Percentiles rank a stretch among this genome's conserved stretches.
Conservation (phyloP, 192 early-diverging fungal species). For the Thoreauomyces humboldtii region DNA sequence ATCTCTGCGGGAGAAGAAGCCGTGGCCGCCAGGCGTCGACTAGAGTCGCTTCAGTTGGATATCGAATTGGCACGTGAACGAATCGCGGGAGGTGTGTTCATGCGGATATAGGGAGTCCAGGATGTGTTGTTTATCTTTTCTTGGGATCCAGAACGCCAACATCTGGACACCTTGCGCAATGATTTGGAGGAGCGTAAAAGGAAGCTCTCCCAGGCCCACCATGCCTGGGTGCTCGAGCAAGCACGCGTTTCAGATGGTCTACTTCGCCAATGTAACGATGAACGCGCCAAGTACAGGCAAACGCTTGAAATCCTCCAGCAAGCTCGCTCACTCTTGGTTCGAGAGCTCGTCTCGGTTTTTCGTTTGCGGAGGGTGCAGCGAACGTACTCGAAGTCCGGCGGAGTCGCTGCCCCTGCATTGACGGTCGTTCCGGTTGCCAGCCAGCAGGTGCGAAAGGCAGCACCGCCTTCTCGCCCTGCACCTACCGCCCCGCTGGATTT, state of each 20-base stretch:
- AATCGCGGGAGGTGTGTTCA: neutral
- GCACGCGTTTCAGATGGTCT: neutral
- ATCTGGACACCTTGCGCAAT: neutral
- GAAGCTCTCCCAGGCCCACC: too few relatives aligned
- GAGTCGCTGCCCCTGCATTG: neutral
- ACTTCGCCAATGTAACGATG: neutral
- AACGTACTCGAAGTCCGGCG: neutral
- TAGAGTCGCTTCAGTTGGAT: neutral
- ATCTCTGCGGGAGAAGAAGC: constrained; percentile 11
- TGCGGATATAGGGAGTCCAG: neutral
- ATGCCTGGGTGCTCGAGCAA: too few relatives aligned
- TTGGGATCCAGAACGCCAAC: neutral
- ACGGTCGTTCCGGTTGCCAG: neutral
- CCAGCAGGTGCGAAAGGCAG: neutral
- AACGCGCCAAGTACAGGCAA: neutral
- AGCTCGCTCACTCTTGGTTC: constrained; percentile 34
- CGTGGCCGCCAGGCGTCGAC: neutral
- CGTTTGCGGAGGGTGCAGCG: constrained; percentile 34
- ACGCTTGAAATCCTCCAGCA: constrained; percentile 16
- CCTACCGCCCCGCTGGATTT: constrained; percentile 1
- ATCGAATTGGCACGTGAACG: neutral
- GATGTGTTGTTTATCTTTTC: neutral
- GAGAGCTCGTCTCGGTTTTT: constrained; percentile 44
- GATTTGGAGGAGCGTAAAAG: neutral
- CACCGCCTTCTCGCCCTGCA: neutral